Conservation (phyloP, 164 flowering plant species). For the Vitis rotundifolia region DNA sequence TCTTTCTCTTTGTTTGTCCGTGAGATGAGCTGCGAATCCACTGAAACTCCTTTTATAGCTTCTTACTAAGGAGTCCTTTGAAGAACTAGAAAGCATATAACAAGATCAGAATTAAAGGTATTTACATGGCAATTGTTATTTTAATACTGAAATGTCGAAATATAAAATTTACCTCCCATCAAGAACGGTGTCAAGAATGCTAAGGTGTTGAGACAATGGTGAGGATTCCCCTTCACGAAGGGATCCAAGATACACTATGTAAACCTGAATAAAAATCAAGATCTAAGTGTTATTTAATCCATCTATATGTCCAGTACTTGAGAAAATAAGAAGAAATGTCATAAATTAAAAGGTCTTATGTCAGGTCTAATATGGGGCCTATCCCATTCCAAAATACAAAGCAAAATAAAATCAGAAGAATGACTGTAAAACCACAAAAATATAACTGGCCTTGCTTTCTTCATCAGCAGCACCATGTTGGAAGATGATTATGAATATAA, state of each 20-base stretch:
- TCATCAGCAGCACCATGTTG: too few species aligned
- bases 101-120: neutral
- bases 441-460: too few species aligned
- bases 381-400: too few species aligned
- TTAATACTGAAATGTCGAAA: too few species aligned
- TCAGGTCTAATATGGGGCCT: too few species aligned
- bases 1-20: slow-evolving; percentile 12
- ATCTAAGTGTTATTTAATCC: too few species aligned
- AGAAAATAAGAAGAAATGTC: too few species aligned
- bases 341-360: too few species aligned
- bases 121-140: neutral
- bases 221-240: slow-evolving; percentile 23
- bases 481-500: too few species aligned
- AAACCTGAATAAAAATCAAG: slow-evolving; percentile 18
- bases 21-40: slow-evolving; percentile 34
- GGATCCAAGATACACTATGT: slow-evolving; percentile 42
- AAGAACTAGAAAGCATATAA: neutral
- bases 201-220: slow-evolving; percentile 27
- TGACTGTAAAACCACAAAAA: too few species aligned
- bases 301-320: too few species aligned
- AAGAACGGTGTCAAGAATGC: slow-evolving; percentile 16
- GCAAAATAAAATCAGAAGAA: too few species aligned
- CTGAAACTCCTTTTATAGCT: slow-evolving; percentile 31
- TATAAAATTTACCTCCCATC: slow-evolving; percentile 7
- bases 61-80: slow-evolving; percentile 6